Evolutionary conservation across 176 grass and related monocot species (phyloP), one percentile per base, ranked within the genome.

Genomic region (Puya raimondii): DNA sequence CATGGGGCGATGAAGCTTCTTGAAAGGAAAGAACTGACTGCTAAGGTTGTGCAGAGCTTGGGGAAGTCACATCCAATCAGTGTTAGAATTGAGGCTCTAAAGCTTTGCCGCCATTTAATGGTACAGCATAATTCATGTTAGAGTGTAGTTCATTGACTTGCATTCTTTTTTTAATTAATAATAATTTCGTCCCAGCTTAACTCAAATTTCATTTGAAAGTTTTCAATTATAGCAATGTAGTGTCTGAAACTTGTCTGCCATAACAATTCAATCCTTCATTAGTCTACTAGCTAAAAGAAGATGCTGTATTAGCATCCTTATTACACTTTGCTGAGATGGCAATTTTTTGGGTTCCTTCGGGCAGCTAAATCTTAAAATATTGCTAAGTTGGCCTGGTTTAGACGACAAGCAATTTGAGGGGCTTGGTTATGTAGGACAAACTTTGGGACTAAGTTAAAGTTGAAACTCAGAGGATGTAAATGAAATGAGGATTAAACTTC

Each of bases 51-150:
- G 68, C 48, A 64, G 54, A 80, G 85, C 71, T 76, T 81, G 66
- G 77, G 84, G 50, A 85, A 74, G 51, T 57, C 73, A 4, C 63
- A 71, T 77, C 79, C 83, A 66, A 50, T 48, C 14, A 8, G 18
- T 70, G 68, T 80, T 83, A 85, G 81, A 70, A 81, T 85, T 72
- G 86, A 85, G 81, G 80, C 86, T 53, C 72, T 90, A 23, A 90
- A 51, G 56, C 52, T 96, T 73, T 90, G 72, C 51, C 89, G 85
- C 47, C 72, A 87, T 79, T 80, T 96, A 65, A 72, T 89, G 85
- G 85, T 92, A 80, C 70, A 69, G 64, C 27, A 11, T 56, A 18
- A 56, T 61, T 29, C 69, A 42, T 7, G 33, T 4, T 42, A 42
- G 33, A 42, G 33, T 42, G 33, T 42, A 7, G 3, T 33, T 33